These are phyloP conservation scores for Gillenia trifoliata DNA, from an alignment of 306 rosid genomes.

Conservation along the genomic window DNA sequence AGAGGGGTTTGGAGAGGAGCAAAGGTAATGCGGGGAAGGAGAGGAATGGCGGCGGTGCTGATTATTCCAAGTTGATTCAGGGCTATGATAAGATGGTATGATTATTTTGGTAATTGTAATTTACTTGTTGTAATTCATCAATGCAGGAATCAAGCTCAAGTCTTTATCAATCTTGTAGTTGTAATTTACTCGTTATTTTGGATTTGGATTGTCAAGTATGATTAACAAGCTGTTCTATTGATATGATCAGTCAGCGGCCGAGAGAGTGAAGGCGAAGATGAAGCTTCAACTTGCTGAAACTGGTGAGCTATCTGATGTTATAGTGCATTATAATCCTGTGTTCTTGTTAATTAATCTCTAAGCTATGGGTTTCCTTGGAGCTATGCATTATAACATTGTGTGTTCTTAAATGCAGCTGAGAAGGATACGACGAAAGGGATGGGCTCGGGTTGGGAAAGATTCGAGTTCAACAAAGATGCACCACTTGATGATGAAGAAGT, in stretches of 20 bases:
- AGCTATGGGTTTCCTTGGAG: not conserved
- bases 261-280: constrained; percentile 91
- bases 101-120: not conserved
- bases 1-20: constrained; percentile 18
- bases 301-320: constrained; percentile 35
- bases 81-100: constrained; percentile 77
- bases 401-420: constrained; percentile 47
- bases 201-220: not conserved
- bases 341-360: not conserved
- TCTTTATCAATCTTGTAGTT: not conserved
- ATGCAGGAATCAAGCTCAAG: not conserved
- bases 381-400: not conserved
- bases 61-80: constrained; percentile 49
- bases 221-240: constrained; percentile 16
- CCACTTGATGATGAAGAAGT: constrained; percentile 81
- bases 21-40: constrained; percentile 30
- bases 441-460: constrained; percentile 86
- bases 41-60: constrained; percentile 40
- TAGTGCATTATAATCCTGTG: not conserved
- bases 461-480: constrained; percentile 79
- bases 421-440: constrained; percentile 59
- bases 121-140: not conserved
- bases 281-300: constrained; percentile 87
- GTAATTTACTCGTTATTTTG: not conserved
- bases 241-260: constrained; percentile 66